Evolutionary conservation across 73 alveolate species (phyloP), one percentile per base, ranked within the genome.

Genomic region (Symbiodinium pilosum): DNA sequence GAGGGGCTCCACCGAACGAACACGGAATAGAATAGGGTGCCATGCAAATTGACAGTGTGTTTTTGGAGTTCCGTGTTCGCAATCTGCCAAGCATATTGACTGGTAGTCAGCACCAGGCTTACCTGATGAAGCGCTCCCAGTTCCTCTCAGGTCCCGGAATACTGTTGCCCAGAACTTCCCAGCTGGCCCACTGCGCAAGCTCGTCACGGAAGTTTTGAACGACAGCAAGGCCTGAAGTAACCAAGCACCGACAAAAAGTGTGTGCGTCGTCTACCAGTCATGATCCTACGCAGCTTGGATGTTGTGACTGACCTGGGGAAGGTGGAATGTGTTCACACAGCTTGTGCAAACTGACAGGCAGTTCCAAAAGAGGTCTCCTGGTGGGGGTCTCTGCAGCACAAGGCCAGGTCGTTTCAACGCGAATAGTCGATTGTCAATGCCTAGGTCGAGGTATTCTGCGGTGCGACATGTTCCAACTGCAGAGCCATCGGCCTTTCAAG

Each of bases 121-220:
- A n/a, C n/a, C n/a, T n/a, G n/a, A n/a, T n/a, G n/a, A n/a, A 8
- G 64, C 64, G 8, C 71, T 7, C 56, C 24, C 24, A 9, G 18
- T 7, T 16, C 41, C 38, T 5, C 87, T 1, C n/a, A 86, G 94
- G 94, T 52, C 94, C 18, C 94, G 94, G 39, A 39, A 69, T 38
- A 38, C 64, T 41, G 43, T 51, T 8, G 94, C 94, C 21, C 59
- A 32, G 69, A 71, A 34, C 47, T 56, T 87, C 69, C 84, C 94
- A 5, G 84, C 71, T 5, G 94, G 94, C 32, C 94, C 94, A 16
- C 43, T 87, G 32, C 84, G 84, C 32, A 87, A 87, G 69, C 84
- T 87, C 54, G 83, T 87, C 42, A 51, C 69, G 64, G 94, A 87
- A 30, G 94, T 87, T 18, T 11, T 87, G 84, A 47, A 75, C 28